Conservation (phyloP, 164 flowering plant genomes). For the Amborella trichopoda region DNA sequence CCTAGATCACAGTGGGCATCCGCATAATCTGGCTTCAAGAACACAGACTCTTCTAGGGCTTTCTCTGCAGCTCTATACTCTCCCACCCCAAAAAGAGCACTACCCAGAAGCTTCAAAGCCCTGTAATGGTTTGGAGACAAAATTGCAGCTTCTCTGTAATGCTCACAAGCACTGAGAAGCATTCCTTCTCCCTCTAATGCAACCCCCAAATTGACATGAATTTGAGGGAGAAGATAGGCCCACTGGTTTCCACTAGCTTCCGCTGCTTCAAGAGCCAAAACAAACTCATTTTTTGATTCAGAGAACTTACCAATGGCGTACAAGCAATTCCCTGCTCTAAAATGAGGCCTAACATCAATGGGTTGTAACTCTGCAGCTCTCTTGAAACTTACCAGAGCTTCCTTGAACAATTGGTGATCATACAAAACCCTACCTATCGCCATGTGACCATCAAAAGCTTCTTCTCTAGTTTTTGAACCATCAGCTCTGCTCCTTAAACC, state of each 20-base stretch:
- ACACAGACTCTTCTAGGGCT: conserved; percentile 91
- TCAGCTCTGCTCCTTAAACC: conserved; percentile 71
- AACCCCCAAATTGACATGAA: conserved; percentile 93
- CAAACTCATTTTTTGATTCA: conserved; percentile 76
- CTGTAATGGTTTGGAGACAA: conserved; percentile 89
- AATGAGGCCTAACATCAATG: conserved; percentile 83
- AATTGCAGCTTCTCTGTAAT: conserved; percentile 97
- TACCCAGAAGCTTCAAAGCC: conserved; percentile 93
- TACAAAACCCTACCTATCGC: conserved; percentile 87
- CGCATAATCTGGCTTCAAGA: conserved; percentile 80
- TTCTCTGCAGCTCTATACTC: conserved; percentile 97
- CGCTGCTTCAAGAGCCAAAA: conserved; percentile 77
- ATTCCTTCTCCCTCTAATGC: conserved; percentile 94
- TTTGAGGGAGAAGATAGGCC: conserved; percentile 87
- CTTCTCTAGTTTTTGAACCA: conserved; percentile 70
- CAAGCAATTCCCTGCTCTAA: conserved; percentile 71
- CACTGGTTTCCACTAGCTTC: conserved; percentile 88
- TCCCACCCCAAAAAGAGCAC: conserved; percentile 98
- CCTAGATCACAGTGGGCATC: conserved; percentile 99
- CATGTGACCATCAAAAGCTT: conserved; percentile 97
- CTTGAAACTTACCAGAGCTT: conserved; percentile 73
- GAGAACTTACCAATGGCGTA: conserved; percentile 49
- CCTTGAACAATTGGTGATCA: conserved; percentile 78
- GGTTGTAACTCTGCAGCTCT: conserved; percentile 93
- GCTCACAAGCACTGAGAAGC: conserved; percentile 92